Evolutionary conservation across 2,329 filamentous ascomycete species (phyloP).

Genomic region (Teratosphaeria viscida): DNA sequence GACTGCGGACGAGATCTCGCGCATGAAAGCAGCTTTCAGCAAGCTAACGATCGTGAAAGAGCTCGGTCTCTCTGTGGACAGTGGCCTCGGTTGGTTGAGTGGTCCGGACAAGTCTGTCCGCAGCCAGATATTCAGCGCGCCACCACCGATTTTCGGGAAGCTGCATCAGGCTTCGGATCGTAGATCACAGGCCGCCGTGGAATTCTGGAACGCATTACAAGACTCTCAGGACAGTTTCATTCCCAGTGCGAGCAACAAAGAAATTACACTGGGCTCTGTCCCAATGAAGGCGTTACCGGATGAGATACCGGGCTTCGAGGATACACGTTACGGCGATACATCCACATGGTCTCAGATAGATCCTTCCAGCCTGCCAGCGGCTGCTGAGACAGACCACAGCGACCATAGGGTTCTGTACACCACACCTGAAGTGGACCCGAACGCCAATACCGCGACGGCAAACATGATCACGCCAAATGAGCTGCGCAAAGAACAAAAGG

Average conservation of each 20-base stretch:
- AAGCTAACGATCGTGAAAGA: slow-evolving; percentile 47
- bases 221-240: slow-evolving; percentile 11
- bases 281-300: slow-evolving; percentile 5
- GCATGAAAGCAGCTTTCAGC: slow-evolving; percentile 51
- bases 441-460: background rate
- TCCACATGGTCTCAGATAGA: slow-evolving; percentile 12
- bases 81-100: slow-evolving; percentile 55
- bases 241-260: background rate
- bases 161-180: slow-evolving; percentile 8
- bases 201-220: slow-evolving; percentile 18
- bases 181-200: slow-evolving; percentile 10
- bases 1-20: slow-evolving; percentile 52
- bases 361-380: background rate
- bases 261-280: slow-evolving; percentile 12
- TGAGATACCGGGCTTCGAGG: slow-evolving; percentile 10
- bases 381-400: background rate
- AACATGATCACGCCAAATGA: slow-evolving; percentile 35
- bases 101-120: slow-evolving; percentile 49
- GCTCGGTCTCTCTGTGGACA: slow-evolving; percentile 57
- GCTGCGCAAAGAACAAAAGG: slow-evolving; percentile 53
- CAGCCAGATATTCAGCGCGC: slow-evolving; percentile 36
- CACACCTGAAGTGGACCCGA: slow-evolving; percentile 2
- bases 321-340: slow-evolving; percentile 11
- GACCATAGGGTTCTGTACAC: slow-evolving; percentile 26
- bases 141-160: slow-evolving; percentile 37